Conservation (phyloP, 495 filamentous ascomycete genomes). For the Chaetomidium leptoderma region DNA sequence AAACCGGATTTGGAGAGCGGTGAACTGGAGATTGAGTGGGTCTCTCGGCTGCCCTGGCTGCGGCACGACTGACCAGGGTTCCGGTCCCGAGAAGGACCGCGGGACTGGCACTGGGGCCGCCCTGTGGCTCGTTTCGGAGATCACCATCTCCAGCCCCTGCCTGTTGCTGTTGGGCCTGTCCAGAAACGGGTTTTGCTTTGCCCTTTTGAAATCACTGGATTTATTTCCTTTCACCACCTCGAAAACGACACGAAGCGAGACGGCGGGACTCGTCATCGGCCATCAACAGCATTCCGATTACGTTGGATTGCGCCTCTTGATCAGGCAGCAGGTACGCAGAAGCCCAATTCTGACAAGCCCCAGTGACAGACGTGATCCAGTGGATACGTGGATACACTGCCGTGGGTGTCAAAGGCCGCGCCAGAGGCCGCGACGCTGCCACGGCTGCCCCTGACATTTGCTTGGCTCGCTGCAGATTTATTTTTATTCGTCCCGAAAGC, state of each 20-base stretch:
- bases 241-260: constrained; percentile 3
- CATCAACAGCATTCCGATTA: constrained; percentile 2
- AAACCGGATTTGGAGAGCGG: constrained; percentile 7
- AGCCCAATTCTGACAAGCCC: constrained; percentile 4
- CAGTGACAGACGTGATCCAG: constrained; percentile 1
- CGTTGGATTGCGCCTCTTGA: constrained; percentile 6
- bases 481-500: constrained; percentile 25
- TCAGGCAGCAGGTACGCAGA: constrained; percentile 16
- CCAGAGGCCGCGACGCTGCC: too few species aligned
- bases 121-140: constrained; percentile 19
- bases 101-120: constrained; percentile 16
- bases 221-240: constrained; percentile 1
- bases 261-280: constrained; percentile 6
- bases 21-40: constrained; percentile 11
- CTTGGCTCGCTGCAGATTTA: constrained; percentile 10
- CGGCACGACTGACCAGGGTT: constrained; percentile 18
- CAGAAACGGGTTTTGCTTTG: constrained; percentile 1
- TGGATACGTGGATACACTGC: constrained; percentile 8
- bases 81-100: constrained; percentile 1
- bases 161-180: too few species aligned
- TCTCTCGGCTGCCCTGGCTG: neutral
- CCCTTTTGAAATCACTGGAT: neutral
- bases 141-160: constrained; percentile 20
- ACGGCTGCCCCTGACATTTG: constrained; percentile 4
- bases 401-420: neutral